Evolutionary conservation across 306 rosid species (phyloP).

Genomic region (Vigna reflexopilosa): DNA sequence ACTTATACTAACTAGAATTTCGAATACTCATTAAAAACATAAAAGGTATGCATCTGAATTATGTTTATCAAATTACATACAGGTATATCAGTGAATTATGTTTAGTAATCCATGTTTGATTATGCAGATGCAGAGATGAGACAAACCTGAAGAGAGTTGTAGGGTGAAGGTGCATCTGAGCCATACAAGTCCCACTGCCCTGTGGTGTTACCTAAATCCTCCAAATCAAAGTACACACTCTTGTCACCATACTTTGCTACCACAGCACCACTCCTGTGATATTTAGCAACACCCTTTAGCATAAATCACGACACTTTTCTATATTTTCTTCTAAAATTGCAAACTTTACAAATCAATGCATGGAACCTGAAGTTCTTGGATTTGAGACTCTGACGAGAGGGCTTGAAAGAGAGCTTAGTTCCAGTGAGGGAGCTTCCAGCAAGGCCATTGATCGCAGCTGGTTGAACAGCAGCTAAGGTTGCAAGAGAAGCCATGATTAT

Average conservation of each 20-base stretch:
- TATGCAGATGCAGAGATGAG: neutral
- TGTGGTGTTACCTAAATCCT: constrained; percentile 93
- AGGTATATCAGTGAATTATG: neutral
- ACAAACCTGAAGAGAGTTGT: constrained; percentile 92
- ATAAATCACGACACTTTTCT: neutral
- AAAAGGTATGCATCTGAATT: neutral
- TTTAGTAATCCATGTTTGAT: constrained; percentile 3
- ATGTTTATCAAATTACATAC: neutral
- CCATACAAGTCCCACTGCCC: constrained; percentile 99
- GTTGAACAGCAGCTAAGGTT: constrained; percentile 75
- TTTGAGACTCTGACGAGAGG: constrained; percentile 67
- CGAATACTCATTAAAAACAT: neutral
- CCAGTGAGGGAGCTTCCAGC: constrained; percentile 81
- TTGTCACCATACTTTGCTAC: constrained; percentile 97
- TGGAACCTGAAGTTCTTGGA: constrained; percentile 66
- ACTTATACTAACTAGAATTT: too few species aligned
- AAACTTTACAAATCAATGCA: neutral
- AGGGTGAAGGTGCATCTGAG: constrained; percentile 95
- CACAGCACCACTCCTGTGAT: constrained; percentile 67
- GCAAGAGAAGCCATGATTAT: constrained; percentile 78
- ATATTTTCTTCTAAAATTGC: neutral
- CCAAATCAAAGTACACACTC: constrained; percentile 92
- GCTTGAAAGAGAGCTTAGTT: constrained; percentile 71
- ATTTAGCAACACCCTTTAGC: neutral
- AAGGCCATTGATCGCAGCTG: constrained; percentile 71